Evolutionary conservation across 1,139 yeast species (phyloP), one percentile per base, ranked within the genome.

Genomic region (Arxiozyma telluris): DNA sequence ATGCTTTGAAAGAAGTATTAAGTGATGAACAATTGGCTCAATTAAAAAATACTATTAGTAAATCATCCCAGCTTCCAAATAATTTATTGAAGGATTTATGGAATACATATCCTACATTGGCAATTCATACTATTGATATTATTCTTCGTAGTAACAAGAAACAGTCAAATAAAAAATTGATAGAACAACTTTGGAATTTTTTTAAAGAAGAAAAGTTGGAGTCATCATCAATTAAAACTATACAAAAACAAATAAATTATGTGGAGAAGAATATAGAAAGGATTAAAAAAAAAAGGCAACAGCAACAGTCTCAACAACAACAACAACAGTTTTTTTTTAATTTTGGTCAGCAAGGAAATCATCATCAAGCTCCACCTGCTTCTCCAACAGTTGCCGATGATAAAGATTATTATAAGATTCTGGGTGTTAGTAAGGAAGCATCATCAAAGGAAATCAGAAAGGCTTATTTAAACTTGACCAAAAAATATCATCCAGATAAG

Each of bases 401-500:
- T 23, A 76, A 79, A 55, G 96, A 93, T 68, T 88, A 88, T 65
- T 93, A 93, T 70, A 88, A 87, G 65, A 76, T 87, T 3, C 73
- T 93, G 17, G 96, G 83, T 25, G 78, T 91, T 9, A 61, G 82
- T 0, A 75, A 78, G 54, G 80, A 80, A 59, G 96, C 97, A 0
- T 83, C 81, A 57, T 84, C 81, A 1, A 78, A 79, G 59, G 85
- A 87, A 15, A 84, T 93, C 59, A 87, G 86, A 63, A 85, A 82
- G 66, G 96, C 96, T 0, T 87, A 89, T 70, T 76, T 96, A 57
- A 75, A 82, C 11, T 80, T 85, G 64, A 86, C 95, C 41, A 83
- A 86, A 64, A 83, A 83, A 65, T 87, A 78, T 67, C 98, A 93
- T 65, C 98, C 98, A 0, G 98, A 93, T 70, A 91, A 93, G 70